Percentiles rank a stretch among this genome's conserved stretches.
phyloP scores from a whole-genome alignment of 768 basidiomycete genomes.

The Tulasnella sp. region DNA sequence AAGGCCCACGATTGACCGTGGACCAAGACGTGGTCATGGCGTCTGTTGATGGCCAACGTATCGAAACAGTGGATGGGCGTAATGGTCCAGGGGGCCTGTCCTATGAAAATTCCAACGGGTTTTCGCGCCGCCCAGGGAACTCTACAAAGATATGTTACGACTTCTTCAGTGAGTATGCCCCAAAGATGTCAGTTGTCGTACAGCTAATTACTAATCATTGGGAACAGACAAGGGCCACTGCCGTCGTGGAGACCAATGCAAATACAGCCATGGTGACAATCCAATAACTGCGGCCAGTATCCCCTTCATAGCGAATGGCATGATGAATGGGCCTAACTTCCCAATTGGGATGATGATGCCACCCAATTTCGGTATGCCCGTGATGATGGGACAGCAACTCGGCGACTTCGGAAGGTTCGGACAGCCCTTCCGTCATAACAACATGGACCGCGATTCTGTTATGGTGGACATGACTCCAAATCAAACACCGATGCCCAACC shows the following conservation, averaged over 20 bases:
- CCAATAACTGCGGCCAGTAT: constrained; percentile 38
- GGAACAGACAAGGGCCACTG: constrained; percentile 78
- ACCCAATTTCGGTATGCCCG: constrained; percentile 38
- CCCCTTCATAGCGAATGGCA: constrained; percentile 38
- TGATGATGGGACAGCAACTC: constrained; percentile 12
- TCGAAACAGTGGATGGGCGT: constrained; percentile 19
- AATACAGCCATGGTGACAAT: constrained; percentile 86
- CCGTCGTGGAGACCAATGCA: constrained; percentile 75
- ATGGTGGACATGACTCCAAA: constrained; percentile 13
- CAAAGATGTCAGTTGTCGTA: constrained; percentile 1
- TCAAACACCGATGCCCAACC: background rate
- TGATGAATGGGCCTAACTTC: constrained; percentile 40
- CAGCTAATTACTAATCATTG: constrained; percentile 17
- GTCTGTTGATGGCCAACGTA: constrained; percentile 7
- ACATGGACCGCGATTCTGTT: constrained; percentile 28
- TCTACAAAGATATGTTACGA: constrained; percentile 77
- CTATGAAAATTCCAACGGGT: constrained; percentile 32
- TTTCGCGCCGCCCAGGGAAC: constrained; percentile 57
- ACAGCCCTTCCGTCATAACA: constrained; percentile 18
- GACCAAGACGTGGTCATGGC: background rate
- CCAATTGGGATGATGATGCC: constrained; percentile 44
- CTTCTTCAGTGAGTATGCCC: constrained; percentile 65
- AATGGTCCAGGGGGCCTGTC: constrained; percentile 17
- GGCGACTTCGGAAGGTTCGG: background rate
- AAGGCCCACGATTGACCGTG: constrained; percentile 48